A percentile compares a stretch with the other conserved stretches of the same genome.
These are phyloP conservation scores for Peronospora belbahrii DNA, from an alignment of 352 stramenopile genomes.

Conservation along the genomic window DNA sequence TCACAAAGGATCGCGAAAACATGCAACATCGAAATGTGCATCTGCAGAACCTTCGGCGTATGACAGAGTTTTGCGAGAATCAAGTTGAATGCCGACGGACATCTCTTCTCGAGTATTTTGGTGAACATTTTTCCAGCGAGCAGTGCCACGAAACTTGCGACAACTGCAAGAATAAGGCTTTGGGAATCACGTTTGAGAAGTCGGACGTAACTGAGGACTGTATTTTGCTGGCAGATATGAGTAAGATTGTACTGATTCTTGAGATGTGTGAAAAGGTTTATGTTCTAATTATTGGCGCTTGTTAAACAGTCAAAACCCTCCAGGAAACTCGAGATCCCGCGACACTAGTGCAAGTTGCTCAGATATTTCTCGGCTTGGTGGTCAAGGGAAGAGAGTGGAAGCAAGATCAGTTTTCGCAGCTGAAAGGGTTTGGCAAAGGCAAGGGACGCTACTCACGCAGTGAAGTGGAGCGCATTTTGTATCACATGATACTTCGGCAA, in stretches of 20 bases:
- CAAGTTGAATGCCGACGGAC: conserved; percentile 81
- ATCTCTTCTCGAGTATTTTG: conserved; percentile 82
- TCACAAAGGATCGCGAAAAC: conserved; percentile 78
- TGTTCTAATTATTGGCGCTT: neutral
- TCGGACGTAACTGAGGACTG: conserved; percentile 74
- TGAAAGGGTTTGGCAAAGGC: conserved; percentile 55
- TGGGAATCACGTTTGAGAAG: conserved; percentile 62
- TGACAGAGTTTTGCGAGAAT: conserved; percentile 86
- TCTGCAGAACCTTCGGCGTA: conserved; percentile 72
- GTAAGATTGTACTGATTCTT: conserved; percentile 28
- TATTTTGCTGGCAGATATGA: conserved; percentile 42
- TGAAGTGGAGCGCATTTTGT: conserved; percentile 79
- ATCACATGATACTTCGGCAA: conserved; percentile 84
- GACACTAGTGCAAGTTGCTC: conserved; percentile 69
- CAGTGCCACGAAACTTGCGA: conserved; percentile 75
- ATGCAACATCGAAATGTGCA: conserved; percentile 74
- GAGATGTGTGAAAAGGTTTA: neutral
- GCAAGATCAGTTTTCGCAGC: conserved; percentile 47
- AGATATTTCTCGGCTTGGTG: conserved; percentile 58
- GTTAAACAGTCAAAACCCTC: conserved; percentile 44
- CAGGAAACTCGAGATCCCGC: conserved; percentile 48
- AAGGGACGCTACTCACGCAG: conserved; percentile 68
- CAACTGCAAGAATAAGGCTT: conserved; percentile 79
- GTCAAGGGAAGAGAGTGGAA: conserved; percentile 71
- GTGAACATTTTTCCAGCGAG: conserved; percentile 76